A percentile compares a stretch with the other conserved stretches of the same genome.
phyloP scores from a whole-genome alignment of 495 filamentous ascomycete species.

The Annulohypoxylon bovei region DNA sequence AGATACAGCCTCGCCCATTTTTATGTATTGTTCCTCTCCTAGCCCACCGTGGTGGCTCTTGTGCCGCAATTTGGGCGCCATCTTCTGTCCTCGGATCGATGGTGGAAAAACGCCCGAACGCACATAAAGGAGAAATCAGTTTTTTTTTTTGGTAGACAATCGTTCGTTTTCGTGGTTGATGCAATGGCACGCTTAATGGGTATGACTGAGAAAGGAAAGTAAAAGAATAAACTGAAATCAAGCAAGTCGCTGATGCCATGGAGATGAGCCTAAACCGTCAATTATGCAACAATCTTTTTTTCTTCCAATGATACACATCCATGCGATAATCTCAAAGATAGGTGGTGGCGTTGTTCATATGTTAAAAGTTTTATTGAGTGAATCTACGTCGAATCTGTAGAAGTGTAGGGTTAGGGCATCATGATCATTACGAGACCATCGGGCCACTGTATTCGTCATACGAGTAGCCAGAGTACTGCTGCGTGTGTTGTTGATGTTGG shows the following conservation, averaged over 20 bases:
- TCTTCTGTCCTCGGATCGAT: constrained; percentile 39
- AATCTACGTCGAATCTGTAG: constrained; percentile 25
- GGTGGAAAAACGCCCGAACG: constrained; percentile 42
- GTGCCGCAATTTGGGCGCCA: constrained; percentile 31
- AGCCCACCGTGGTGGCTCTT: constrained; percentile 25
- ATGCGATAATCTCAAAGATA: constrained; percentile 34
- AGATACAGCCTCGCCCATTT: constrained; percentile 34
- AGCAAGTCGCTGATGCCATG: constrained; percentile 51
- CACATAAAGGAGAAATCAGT: constrained; percentile 44
- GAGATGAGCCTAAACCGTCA: constrained; percentile 51
- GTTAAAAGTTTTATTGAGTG: constrained; percentile 24
- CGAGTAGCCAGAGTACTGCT: constrained; percentile 42
- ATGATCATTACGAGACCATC: constrained; percentile 38
- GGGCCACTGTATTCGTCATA: constrained; percentile 42
- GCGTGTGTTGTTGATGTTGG: constrained; percentile 18
- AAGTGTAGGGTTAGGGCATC: not conserved
- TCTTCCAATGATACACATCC: constrained; percentile 49
- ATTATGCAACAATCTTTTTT: constrained; percentile 53
- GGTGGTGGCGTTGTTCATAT: constrained; percentile 23
- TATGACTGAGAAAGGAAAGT: constrained; percentile 47
- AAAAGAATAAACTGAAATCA: constrained; percentile 34
- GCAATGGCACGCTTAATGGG: constrained; percentile 46
- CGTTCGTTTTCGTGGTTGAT: constrained; percentile 41
- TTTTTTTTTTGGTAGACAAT: constrained; percentile 50
- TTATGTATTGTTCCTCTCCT: constrained; percentile 29